These are phyloP conservation scores for Aspergillus affinis DNA, from an alignment of 495 filamentous ascomycete species.

Conservation along the genomic window DNA sequence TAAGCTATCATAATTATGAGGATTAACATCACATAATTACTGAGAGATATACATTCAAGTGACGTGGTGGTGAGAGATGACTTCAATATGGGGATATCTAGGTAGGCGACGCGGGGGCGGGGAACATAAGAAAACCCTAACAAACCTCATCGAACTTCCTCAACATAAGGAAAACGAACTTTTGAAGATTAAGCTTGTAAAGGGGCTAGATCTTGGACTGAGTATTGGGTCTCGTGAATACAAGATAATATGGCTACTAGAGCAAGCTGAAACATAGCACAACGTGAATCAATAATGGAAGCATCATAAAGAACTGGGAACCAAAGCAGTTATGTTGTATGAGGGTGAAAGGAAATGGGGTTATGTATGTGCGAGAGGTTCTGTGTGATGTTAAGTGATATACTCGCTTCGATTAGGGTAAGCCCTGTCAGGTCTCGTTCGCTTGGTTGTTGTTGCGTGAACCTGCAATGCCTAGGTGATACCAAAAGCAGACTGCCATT, in stretches of 20 bases:
- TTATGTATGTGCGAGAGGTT: background rate
- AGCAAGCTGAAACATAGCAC: background rate
- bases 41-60: background rate
- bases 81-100: background rate
- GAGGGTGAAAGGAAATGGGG: background rate
- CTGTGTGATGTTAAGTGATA: background rate
- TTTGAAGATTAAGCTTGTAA: background rate
- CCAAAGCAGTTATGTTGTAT: background rate
- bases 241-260: background rate
- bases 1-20: background rate
- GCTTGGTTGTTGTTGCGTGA: background rate
- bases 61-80: background rate
- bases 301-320: background rate
- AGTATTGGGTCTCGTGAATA: background rate
- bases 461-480: background rate
- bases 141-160: too few species aligned
- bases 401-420: background rate
- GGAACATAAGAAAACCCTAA: background rate
- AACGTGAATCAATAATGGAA: background rate
- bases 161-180: background rate
- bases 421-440: background rate
- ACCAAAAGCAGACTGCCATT: background rate
- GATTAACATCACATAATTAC: background rate
- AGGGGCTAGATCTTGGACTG: background rate
- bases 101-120: background rate